Evolutionary conservation across 495 filamentous ascomycete genomes (phyloP), one percentile per base, ranked within the genome.

Genomic region (Neurospora pannonica): DNA sequence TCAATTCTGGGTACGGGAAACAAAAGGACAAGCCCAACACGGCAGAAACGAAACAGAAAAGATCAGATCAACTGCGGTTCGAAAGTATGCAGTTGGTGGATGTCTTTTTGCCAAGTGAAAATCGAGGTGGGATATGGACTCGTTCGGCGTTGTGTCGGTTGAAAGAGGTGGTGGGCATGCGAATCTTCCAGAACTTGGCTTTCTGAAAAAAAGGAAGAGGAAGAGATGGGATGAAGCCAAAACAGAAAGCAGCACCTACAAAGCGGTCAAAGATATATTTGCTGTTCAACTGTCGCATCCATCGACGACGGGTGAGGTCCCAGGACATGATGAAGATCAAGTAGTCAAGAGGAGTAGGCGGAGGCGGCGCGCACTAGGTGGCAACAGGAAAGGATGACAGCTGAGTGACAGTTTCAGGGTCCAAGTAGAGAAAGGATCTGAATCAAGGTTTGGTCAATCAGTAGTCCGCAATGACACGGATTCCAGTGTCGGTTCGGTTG

Each of bases 201-300:
- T 54, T 54, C 4, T 38, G 8, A 69, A 37, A 71, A 9, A 19
- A 60, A 69, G 43, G 70, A 43, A 34, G 62, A 79, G 28, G 71
- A 69, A 48, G 67, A 28, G 71, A 40, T 73, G 71, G 78, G 80
- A 72, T 17, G 70, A 74, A 71, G 72, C 48, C 24, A 71, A 71
- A 38, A 21, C 72, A 43, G 10, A 77, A 37, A 62, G 13, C 38
- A 75, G 71, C 48, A 89, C 92, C 75, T 88, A 97, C 93, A 79
- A 97, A 82, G 79, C 88, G 89, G 81, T 92, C 93, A 82, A 90
- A 93, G 73, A 97, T 92, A 79, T 90, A 95, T 81, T 91, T 90
- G 79, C 86, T 88, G 79, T 95, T 95, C 75, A 94, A 84, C 71
- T 88, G 86, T 80, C 91, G 88, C 74, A 91, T 81, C 74, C 92